Conservation (phyloP, 176 grass and related monocot genomes). For the Carex kokanica region DNA sequence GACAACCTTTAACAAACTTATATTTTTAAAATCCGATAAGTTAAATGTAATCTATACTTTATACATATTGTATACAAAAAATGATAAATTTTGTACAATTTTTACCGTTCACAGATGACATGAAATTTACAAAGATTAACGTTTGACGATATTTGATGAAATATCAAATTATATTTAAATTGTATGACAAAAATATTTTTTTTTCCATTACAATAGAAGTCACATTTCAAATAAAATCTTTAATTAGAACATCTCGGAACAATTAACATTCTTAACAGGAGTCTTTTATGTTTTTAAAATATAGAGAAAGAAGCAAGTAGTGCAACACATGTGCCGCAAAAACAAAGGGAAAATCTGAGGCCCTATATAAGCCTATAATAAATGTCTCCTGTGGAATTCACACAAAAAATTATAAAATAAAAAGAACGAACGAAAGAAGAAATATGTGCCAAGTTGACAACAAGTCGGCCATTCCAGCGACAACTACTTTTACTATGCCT, state of each 20-base stretch:
- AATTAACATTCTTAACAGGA: neutral
- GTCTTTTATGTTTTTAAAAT: neutral
- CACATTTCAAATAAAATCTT: neutral
- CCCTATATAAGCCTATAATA: neutral
- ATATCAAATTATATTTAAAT: no score
- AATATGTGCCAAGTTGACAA: constrained; percentile 3
- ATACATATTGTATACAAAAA: no score
- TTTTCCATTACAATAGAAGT: no score
- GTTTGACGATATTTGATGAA: no score
- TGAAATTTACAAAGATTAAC: no score
- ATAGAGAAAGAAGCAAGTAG: neutral
- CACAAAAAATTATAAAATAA: neutral
- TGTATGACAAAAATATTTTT: no score
- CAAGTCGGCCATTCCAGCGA: constrained; percentile 14
- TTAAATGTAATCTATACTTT: no score
- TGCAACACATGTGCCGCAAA: neutral
- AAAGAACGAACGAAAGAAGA: neutral
- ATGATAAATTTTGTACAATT: no score
- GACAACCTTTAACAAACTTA: no score
- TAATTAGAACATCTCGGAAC: neutral
- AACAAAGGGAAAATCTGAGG: neutral
- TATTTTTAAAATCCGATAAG: no score
- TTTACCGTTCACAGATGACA: no score
- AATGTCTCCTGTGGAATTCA: neutral
- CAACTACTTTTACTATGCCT: constrained; percentile 13